Evolutionary conservation across 1,139 yeast genomes (phyloP).

Genomic region (Pichia sp.): DNA sequence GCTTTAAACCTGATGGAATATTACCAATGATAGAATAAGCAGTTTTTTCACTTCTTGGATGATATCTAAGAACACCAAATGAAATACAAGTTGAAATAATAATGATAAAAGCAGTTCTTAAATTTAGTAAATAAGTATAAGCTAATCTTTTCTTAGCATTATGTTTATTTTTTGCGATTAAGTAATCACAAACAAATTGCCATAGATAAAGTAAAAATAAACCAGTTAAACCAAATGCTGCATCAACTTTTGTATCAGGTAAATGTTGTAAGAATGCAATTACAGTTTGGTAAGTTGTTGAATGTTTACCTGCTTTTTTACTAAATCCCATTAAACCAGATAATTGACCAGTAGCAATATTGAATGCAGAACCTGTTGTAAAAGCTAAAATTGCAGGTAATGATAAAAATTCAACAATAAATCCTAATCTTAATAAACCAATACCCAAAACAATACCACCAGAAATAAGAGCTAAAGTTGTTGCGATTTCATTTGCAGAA

Average conservation of each 20-base stretch:
- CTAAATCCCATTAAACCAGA: constrained; percentile 80
- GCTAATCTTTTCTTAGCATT: constrained; percentile 51
- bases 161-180: constrained; percentile 65
- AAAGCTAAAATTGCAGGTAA: constrained; percentile 92
- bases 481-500: constrained; percentile 67
- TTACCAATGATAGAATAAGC: constrained; percentile 63
- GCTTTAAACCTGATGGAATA: constrained; percentile 75
- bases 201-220: constrained; percentile 62
- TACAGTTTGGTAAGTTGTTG: constrained; percentile 60
- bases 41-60: constrained; percentile 24
- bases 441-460: constrained; percentile 80
- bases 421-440: constrained; percentile 80
- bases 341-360: constrained; percentile 75
- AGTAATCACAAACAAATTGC: constrained; percentile 52
- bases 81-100: constrained; percentile 71
- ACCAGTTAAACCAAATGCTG: constrained; percentile 81
- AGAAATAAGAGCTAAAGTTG: constrained; percentile 70
- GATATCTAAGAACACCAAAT: constrained; percentile 35
- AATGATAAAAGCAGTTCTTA: constrained; percentile 77
- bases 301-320: constrained; percentile 63
- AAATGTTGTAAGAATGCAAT: constrained; percentile 68
- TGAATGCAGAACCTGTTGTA: constrained; percentile 91
- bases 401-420: constrained; percentile 82
- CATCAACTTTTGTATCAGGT: constrained; percentile 62
- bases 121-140: constrained; percentile 60